Conservation (phyloP, 768 basidiomycete genomes). For the Mycena kentingensis region DNA sequence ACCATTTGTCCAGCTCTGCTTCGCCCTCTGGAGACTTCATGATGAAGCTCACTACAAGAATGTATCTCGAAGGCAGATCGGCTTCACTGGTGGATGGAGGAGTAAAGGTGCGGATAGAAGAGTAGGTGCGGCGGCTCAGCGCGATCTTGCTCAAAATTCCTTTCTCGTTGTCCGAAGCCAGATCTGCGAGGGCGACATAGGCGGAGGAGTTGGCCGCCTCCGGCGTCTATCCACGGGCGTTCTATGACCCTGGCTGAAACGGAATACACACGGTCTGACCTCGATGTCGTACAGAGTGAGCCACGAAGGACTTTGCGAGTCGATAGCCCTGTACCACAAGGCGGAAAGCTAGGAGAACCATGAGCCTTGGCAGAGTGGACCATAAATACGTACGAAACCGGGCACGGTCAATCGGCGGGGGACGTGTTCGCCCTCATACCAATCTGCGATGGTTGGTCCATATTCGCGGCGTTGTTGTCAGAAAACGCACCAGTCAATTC, state of each 20-base stretch:
- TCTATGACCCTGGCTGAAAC: too few species aligned
- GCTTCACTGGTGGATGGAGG: slow-evolving; percentile 15
- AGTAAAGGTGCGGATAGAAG: slow-evolving; percentile 22
- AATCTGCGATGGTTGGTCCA: slow-evolving; percentile 25
- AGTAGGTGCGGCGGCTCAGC: slow-evolving; percentile 31
- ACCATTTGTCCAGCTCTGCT: slow-evolving; percentile 37
- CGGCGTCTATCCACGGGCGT: too few species aligned
- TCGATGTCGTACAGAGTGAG: slow-evolving; percentile 33
- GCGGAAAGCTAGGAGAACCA: slow-evolving; percentile 20
- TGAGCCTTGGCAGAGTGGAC: neutral
- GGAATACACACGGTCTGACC: too few species aligned
- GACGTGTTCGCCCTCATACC: slow-evolving; percentile 40
- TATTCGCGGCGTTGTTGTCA: neutral
- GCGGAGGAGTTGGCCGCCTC: slow-evolving; percentile 26
- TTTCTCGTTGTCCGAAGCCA: slow-evolving; percentile 31
- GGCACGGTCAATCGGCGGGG: slow-evolving; percentile 34
- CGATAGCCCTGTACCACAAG: slow-evolving; percentile 36
- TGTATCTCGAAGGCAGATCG: slow-evolving; percentile 25
- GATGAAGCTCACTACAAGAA: slow-evolving; percentile 27
- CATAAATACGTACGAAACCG: slow-evolving; percentile 23
- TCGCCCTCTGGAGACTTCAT: slow-evolving; percentile 25
- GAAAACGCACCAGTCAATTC: slow-evolving; percentile 35
- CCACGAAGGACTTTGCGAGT: slow-evolving; percentile 28
- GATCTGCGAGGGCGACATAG: slow-evolving; percentile 29
- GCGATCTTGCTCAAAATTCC: slow-evolving; percentile 26